Base-by-base conservation (phyloP, 768 basidiomycete species). In the Pluteus cervinus region DNA sequence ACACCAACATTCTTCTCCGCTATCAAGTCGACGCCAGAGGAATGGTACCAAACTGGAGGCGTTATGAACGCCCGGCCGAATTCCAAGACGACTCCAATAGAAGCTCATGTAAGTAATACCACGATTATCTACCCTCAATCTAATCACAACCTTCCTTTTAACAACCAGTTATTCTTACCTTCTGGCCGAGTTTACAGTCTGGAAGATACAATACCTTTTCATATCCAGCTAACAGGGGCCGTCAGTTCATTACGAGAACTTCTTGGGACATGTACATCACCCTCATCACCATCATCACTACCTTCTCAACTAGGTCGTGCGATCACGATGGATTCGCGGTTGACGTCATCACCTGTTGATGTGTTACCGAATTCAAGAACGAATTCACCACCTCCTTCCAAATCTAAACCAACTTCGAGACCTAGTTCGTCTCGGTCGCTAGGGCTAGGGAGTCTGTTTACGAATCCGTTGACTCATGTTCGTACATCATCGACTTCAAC, bases 21-120 rank as follows among this genome's bases (percentile, higher is more conserved):
- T 3, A 53, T 85, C 39, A 83, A 83, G 52, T 60, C 66, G 0
- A 61, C 68, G 3, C 81, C 82, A 6, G 81, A 81, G 49, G 82
- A 84, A 50, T 85, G 79, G 78, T 63, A 56, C 50, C 81, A 71
- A 52, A 66, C 49, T 5, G 56, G 61, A 9, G 64, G 67, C 20
- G 52, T 53, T n/a, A 51, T 81, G 47, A 54, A 63, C 29, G 61
- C 63, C 20, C 59, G 64, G 12, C 43, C 51, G 14, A 47, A 49
- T 5, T 59, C 65, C 2, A 42, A 47, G 7, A 35, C 68, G 14
- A 52, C 59, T 11, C 68, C 70, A 12, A 55, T 75, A 3, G 55
- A 73, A 39, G 66, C 68, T 46, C 69, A 78, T 46, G 80, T 81
- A 57, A 47, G 72, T 60, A 20, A 7, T 29, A 11, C 33, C 38